phyloP scores from a whole-genome alignment of 2,329 filamentous ascomycete genomes.

The Calycina herbarum region DNA sequence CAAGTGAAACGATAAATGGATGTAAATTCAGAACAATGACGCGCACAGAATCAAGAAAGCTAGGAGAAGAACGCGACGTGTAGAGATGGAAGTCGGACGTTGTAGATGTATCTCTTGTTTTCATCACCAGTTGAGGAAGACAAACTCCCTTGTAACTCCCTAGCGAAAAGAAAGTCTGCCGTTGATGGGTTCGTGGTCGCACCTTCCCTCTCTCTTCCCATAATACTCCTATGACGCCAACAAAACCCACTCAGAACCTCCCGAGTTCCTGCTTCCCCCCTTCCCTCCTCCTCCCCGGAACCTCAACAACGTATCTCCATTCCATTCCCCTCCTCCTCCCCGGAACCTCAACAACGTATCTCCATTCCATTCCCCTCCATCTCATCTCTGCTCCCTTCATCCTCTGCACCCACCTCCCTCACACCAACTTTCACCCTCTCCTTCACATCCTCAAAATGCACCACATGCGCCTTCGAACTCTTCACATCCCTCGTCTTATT shows the following conservation, averaged over 20 bases:
- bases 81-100: too few species aligned
- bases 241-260: neutral
- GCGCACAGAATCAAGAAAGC: too few species aligned
- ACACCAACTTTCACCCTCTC: neutral
- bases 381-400: neutral
- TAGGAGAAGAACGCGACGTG: too few species aligned
- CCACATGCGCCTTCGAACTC: neutral
- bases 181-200: too few species aligned
- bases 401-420: neutral
- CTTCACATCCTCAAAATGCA: neutral
- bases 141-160: too few species aligned
- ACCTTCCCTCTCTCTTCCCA: neutral
- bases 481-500: neutral
- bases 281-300: neutral
- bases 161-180: too few species aligned
- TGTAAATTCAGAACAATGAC: too few species aligned
- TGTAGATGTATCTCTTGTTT: too few species aligned
- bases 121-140: too few species aligned
- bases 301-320: neutral
- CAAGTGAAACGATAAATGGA: too few species aligned
- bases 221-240: neutral
- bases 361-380: neutral
- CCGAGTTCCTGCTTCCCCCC: neutral
- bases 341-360: neutral
- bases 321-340: neutral